A percentile compares a stretch with the other conserved stretches of the same genome.
Evolutionary conservation across 768 basidiomycete species (phyloP).

Genomic region (Tulasnella sp.): DNA sequence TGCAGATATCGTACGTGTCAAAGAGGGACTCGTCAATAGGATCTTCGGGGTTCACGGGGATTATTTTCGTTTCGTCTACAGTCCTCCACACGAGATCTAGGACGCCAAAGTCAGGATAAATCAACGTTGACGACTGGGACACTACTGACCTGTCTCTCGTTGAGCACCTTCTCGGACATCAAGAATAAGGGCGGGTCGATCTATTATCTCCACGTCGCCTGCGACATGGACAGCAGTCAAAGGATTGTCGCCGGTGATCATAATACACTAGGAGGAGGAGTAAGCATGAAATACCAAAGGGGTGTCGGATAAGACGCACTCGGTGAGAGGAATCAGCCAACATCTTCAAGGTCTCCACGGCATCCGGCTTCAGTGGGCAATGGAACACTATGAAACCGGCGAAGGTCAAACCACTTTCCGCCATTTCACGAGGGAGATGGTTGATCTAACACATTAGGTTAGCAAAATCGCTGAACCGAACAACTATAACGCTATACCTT

Average conservation of each 20-base stretch:
- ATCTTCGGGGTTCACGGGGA: conserved; percentile 67
- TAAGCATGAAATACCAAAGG: conserved; percentile 7
- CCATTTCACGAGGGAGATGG: conserved; percentile 65
- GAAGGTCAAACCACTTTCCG: conserved; percentile 68
- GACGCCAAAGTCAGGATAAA: background rate
- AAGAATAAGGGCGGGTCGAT: conserved; percentile 85
- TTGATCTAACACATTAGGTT: conserved; percentile 49
- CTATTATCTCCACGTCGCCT: conserved; percentile 90
- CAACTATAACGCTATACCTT: conserved; percentile 37
- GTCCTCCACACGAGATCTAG: conserved; percentile 84
- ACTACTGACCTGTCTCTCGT: conserved; percentile 46
- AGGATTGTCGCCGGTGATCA: conserved; percentile 99
- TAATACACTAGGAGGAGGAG: conserved; percentile 57
- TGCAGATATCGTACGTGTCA: conserved; percentile 85
- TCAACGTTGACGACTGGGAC: background rate
- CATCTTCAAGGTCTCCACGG: conserved; percentile 83
- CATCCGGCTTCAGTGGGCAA: conserved; percentile 91
- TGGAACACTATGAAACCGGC: conserved; percentile 99
- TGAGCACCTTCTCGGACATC: conserved; percentile 75
- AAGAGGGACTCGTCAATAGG: conserved; percentile 71
- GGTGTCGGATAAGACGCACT: conserved; percentile 37
- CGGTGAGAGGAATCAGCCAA: conserved; percentile 92
- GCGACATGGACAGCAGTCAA: conserved; percentile 95
- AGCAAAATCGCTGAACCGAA: background rate
- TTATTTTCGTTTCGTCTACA: conserved; percentile 82